Conservation (phyloP, 2,329 filamentous ascomycete species). For the Botrytis squamosa region DNA sequence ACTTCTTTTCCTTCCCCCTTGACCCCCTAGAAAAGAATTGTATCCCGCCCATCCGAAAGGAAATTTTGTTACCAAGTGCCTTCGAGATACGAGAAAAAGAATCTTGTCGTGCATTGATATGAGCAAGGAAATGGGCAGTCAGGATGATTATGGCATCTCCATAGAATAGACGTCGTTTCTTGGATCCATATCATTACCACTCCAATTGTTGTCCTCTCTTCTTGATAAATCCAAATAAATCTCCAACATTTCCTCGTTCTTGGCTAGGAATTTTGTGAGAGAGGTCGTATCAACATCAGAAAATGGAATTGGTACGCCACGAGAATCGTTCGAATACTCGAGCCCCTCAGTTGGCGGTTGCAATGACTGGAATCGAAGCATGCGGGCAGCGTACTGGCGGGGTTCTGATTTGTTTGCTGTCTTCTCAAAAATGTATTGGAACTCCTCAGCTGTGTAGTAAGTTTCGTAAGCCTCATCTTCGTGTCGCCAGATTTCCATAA, state of each 20-base stretch:
- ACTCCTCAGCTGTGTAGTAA: neutral
- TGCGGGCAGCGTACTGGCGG: neutral
- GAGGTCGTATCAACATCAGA: neutral
- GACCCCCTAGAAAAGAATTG: neutral
- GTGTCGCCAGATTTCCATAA: constrained; percentile 9
- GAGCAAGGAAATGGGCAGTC: neutral
- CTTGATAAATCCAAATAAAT: neutral
- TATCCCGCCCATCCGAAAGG: neutral
- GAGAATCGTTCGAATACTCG: neutral
- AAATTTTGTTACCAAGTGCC: accelerated
- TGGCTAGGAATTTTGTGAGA: neutral
- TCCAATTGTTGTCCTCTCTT: neutral
- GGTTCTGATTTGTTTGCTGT: neutral
- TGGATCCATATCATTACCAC: neutral
- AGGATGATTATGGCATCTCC: neutral
- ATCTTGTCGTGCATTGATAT: accelerated
- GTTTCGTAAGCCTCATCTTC: neutral
- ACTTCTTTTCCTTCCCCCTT: neutral
- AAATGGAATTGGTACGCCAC: neutral
- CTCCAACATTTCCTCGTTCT: neutral
- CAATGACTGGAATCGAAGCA: neutral
- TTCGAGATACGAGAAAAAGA: neutral
- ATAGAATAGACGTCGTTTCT: neutral
- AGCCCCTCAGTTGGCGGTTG: neutral
- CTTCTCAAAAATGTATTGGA: neutral